A percentile compares a stretch with the other conserved stretches of the same genome.
Conservation (phyloP, 768 basidiomycete species). For the Cystobasidium onofrii region DNA sequence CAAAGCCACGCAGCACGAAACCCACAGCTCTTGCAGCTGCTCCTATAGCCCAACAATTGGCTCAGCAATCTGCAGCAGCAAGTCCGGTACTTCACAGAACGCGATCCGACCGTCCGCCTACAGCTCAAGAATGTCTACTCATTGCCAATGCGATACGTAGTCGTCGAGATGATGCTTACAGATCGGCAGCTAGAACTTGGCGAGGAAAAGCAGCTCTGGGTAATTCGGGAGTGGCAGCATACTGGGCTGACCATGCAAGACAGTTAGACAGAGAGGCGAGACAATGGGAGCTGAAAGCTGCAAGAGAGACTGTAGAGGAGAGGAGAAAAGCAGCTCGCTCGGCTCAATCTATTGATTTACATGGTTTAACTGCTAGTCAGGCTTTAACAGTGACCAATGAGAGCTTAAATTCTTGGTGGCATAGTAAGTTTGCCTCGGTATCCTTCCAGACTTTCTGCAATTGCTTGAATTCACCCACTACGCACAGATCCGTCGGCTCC, state of each 20-base stretch:
- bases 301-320: conserved; percentile 43
- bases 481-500: conserved; percentile 17
- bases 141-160: conserved; percentile 41
- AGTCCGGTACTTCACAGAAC: neutral
- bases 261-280: conserved; percentile 42
- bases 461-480: neutral
- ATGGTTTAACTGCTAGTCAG: conserved; percentile 38
- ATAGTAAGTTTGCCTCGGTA: neutral
- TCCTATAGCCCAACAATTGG: neutral
- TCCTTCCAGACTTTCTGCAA: neutral
- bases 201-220: conserved; percentile 36
- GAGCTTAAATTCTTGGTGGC: conserved; percentile 37
- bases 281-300: conserved; percentile 46
- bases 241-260: conserved; percentile 46
- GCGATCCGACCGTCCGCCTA: conserved; percentile 5
- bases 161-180: conserved; percentile 44
- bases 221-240: conserved; percentile 43
- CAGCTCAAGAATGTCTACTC: conserved; percentile 40
- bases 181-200: conserved; percentile 44
- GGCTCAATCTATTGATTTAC: conserved; percentile 36
- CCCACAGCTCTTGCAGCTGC: neutral
- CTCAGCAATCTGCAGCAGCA: neutral
- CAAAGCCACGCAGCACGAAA: neutral
- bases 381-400: conserved; percentile 39
- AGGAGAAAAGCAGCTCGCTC: conserved; percentile 39